Evolutionary conservation across 176 grass and related monocot genomes (phyloP).

Genomic region (Stipa capillata): DNA sequence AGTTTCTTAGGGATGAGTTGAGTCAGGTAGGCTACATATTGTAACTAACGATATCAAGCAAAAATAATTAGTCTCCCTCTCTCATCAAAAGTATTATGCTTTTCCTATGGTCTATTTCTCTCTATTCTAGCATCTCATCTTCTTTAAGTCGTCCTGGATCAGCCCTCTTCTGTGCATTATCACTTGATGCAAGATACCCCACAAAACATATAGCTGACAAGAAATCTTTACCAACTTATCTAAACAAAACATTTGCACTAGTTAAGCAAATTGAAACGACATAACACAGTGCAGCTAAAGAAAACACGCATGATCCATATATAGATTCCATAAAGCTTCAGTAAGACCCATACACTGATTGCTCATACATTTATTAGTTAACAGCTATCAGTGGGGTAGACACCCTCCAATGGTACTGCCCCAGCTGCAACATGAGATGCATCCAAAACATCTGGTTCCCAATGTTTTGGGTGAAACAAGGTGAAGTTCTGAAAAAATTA

Average conservation of each 20-base stretch:
- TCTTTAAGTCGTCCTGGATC: no score
- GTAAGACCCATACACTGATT: background rate
- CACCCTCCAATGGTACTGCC: background rate
- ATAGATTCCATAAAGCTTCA: background rate
- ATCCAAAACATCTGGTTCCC: background rate
- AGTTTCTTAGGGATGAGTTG: no score
- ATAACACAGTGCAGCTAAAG: background rate
- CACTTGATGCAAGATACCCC: background rate
- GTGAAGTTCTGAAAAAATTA: background rate
- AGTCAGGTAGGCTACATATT: no score
- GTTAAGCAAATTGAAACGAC: background rate
- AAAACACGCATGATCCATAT: background rate
- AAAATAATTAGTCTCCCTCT: no score
- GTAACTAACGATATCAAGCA: no score
- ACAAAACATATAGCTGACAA: background rate
- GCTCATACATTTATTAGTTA: background rate
- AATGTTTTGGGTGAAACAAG: background rate
- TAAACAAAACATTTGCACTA: background rate
- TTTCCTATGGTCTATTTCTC: no score
- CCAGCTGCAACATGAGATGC: background rate
- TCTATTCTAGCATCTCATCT: no score
- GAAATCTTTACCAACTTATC: background rate
- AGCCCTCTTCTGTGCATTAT: no score
- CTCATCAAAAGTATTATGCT: no score
- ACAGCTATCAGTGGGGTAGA: background rate